Percentiles rank a stretch among this genome's conserved stretches.
Evolutionary conservation across 2,329 filamentous ascomycete species (phyloP).

Genomic region (Clarireedia homoeocarpa): DNA sequence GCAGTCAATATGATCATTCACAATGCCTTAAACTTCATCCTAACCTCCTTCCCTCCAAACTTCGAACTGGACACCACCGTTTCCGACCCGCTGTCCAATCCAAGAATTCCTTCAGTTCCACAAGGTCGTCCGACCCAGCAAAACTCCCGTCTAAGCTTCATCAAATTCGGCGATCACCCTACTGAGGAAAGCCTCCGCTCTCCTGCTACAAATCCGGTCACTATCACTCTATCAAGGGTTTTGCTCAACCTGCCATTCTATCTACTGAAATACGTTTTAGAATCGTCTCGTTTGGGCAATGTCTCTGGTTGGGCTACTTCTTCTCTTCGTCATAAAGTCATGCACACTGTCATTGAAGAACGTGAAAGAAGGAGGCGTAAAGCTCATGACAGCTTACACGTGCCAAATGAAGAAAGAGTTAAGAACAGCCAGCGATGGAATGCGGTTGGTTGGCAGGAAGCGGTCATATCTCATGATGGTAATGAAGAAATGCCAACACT

Average conservation of each 20-base stretch:
- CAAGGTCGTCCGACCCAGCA: slow-evolving; percentile 24
- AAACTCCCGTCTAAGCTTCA: slow-evolving; percentile 50
- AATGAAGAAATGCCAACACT: slow-evolving; percentile 20
- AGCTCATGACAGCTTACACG: slow-evolving; percentile 16
- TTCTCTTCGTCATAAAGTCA: slow-evolving; percentile 40
- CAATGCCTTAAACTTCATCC: slow-evolving; percentile 49
- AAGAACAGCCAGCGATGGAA: slow-evolving; percentile 25
- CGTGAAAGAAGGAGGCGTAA: slow-evolving; percentile 46
- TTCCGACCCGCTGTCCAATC: slow-evolving; percentile 38
- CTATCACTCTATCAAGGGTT: slow-evolving; percentile 51
- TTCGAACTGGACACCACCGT: slow-evolving; percentile 50
- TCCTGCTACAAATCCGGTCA: slow-evolving; percentile 26
- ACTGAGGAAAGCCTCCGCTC: slow-evolving; percentile 33
- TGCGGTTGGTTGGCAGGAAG: slow-evolving; percentile 29
- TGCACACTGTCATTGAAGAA: slow-evolving; percentile 45
- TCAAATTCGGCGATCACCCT: slow-evolving; percentile 61
- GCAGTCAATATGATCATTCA: slow-evolving; percentile 47
- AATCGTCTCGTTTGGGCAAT: slow-evolving; percentile 48
- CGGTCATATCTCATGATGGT: slow-evolving; percentile 16
- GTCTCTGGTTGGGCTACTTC: slow-evolving; percentile 41
- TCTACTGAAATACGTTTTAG: slow-evolving; percentile 57
- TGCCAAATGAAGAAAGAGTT: slow-evolving; percentile 24
- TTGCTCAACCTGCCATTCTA: slow-evolving; percentile 64
- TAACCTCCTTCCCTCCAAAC: slow-evolving; percentile 49
- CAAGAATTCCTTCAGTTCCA: slow-evolving; percentile 35